These are phyloP conservation scores for Paramecium pentaurelia DNA, from an alignment of 73 alveolate species.

Conservation along the genomic window DNA sequence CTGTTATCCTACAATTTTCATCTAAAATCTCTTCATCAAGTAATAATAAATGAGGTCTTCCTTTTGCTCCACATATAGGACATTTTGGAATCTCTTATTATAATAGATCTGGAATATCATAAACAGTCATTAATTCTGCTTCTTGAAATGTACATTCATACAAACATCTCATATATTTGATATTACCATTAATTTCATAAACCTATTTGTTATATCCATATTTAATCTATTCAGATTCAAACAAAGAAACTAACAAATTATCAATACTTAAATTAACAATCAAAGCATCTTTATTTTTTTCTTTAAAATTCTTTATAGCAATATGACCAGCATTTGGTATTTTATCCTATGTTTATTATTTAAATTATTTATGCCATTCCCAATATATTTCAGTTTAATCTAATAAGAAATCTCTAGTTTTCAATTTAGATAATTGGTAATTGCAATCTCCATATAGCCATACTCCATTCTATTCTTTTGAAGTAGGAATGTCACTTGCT, in stretches of 20 bases:
- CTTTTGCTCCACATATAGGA: constrained; percentile 62
- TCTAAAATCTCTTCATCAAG: constrained; percentile 73
- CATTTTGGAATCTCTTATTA: constrained; percentile 65
- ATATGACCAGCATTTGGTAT: constrained; percentile 74
- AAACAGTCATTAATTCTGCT: neutral
- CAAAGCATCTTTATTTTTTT: neutral
- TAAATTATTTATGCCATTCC: constrained; percentile 78
- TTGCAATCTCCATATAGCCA: constrained; percentile 63
- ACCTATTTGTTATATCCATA: constrained; percentile 61
- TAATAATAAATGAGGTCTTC: constrained; percentile 75
- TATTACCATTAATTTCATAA: constrained; percentile 75
- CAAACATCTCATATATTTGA: constrained; percentile 70
- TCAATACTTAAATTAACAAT: constrained; percentile 73
- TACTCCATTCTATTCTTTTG: constrained; percentile 75
- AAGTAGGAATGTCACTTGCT: constrained; percentile 82
- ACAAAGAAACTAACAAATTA: constrained; percentile 39
- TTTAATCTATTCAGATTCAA: constrained; percentile 28
- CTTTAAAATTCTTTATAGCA: constrained; percentile 55
- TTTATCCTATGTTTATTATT: neutral
- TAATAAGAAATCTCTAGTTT: constrained; percentile 59
- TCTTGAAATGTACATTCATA: constrained; percentile 56
- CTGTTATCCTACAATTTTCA: constrained; percentile 45
- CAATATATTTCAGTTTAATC: constrained; percentile 63
- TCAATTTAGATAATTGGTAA: constrained; percentile 35
- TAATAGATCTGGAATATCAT: constrained; percentile 56